phyloP scores from a whole-genome alignment of 1,139 yeast genomes.

The Meyerozyma carpophila region DNA sequence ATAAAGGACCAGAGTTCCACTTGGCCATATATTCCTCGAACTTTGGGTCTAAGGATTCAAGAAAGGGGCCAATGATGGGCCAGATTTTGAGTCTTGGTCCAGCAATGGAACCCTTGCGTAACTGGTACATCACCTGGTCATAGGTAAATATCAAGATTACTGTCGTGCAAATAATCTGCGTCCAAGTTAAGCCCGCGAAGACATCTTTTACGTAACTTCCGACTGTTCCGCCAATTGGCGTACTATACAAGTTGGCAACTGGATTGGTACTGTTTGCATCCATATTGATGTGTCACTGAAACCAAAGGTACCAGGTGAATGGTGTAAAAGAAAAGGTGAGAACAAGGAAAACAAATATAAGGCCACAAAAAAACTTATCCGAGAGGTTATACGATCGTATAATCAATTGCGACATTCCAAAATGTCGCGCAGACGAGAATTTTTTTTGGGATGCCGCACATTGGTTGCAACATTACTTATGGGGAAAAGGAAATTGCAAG shows the following conservation, averaged over 20 bases:
- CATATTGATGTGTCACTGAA: not conserved
- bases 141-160: conserved; percentile 53
- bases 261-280: not conserved
- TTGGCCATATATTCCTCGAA: conserved; percentile 89
- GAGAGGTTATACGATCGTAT: not conserved
- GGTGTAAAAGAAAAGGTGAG: not conserved
- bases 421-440: conserved; percentile 1
- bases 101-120: conserved; percentile 79
- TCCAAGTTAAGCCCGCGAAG: conserved; percentile 25
- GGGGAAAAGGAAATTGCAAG: conserved; percentile 40
- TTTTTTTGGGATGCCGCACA: not conserved
- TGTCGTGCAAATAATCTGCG: conserved; percentile 47
- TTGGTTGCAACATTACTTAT: conserved; percentile 15
- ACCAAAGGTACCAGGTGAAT: not conserved
- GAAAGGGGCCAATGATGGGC: conserved; percentile 95
- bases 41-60: conserved; percentile 94
- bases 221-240: not conserved
- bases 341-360: not conserved
- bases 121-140: conserved; percentile 77
- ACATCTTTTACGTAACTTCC: conserved; percentile 2
- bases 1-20: conserved; percentile 91
- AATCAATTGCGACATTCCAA: not conserved
- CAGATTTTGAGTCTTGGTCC: conserved; percentile 84
- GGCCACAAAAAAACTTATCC: not conserved
- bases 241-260: not conserved